Evolutionary conservation across 345 rosid genomes (phyloP).

Genomic region (Dovyalis caffra): DNA sequence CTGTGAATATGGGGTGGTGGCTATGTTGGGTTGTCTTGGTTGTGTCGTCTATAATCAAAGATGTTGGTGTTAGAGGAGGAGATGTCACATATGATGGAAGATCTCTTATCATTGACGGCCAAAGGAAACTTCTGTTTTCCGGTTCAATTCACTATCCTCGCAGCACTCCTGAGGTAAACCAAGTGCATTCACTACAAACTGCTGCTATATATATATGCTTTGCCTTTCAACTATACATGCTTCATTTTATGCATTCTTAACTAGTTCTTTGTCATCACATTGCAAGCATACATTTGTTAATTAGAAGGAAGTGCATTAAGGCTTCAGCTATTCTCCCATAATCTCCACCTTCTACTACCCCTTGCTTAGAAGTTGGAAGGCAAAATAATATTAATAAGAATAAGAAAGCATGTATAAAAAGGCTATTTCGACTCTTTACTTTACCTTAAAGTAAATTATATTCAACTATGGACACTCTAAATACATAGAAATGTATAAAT

Average conservation of each 20-base stretch:
- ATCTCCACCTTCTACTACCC: too few species aligned
- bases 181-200: not conserved
- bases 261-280: too few species aligned
- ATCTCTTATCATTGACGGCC: constrained; percentile 23
- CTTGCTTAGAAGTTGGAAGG: too few species aligned
- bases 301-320: too few species aligned
- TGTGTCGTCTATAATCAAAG: not conserved
- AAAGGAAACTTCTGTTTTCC: constrained; percentile 26
- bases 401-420: too few species aligned
- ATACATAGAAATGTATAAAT: too few species aligned
- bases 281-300: too few species aligned
- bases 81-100: constrained; percentile 22
- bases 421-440: too few species aligned
- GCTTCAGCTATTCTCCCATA: too few species aligned
- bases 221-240: not conserved
- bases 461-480: too few species aligned
- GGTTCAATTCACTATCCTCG: constrained; percentile 33
- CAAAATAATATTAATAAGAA: too few species aligned
- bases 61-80: not conserved
- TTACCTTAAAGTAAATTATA: too few species aligned
- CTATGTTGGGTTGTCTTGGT: not conserved
- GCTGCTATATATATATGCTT: not conserved
- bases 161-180: constrained; percentile 27
- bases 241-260: not conserved
- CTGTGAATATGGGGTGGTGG: not conserved